Evolutionary conservation across 2,329 filamentous ascomycete genomes (phyloP).

Genomic region (Pseudodiploospora longispora): DNA sequence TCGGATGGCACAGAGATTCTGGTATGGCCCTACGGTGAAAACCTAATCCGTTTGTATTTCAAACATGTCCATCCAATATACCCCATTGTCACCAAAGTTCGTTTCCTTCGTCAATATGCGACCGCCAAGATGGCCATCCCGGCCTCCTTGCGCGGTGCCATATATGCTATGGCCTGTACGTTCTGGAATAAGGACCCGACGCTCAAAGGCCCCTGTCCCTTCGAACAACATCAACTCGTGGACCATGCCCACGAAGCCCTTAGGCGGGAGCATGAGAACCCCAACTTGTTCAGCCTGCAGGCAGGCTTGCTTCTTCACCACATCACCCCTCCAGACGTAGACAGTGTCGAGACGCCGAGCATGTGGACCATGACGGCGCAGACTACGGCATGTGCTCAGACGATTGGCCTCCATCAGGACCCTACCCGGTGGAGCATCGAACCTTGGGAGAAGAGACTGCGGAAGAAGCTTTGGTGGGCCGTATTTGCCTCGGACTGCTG

Average conservation of each 20-base stretch:
- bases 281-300: constrained; percentile 38
- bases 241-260: constrained; percentile 34
- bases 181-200: constrained; percentile 32
- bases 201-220: constrained; percentile 22
- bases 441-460: constrained; percentile 32
- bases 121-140: constrained; percentile 31
- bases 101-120: constrained; percentile 32
- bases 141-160: constrained; percentile 34
- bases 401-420: constrained; percentile 38
- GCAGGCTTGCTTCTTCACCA: constrained; percentile 38
- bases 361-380: constrained; percentile 37
- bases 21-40: constrained; percentile 31
- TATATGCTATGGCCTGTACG: constrained; percentile 35
- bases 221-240: constrained; percentile 32
- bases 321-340: constrained; percentile 35
- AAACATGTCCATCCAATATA: constrained; percentile 36
- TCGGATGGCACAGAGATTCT: constrained; percentile 35
- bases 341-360: constrained; percentile 37
- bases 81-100: constrained; percentile 35
- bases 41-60: constrained; percentile 37
- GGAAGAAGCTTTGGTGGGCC: constrained; percentile 39
- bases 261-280: constrained; percentile 37
- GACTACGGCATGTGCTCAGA: constrained; percentile 35
- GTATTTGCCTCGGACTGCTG: constrained; percentile 34
- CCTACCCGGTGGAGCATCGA: constrained; percentile 33